Evolutionary conservation across 108 stramenopile species (phyloP).

Genomic region (Pinguiococcus pyrenoidosus): DNA sequence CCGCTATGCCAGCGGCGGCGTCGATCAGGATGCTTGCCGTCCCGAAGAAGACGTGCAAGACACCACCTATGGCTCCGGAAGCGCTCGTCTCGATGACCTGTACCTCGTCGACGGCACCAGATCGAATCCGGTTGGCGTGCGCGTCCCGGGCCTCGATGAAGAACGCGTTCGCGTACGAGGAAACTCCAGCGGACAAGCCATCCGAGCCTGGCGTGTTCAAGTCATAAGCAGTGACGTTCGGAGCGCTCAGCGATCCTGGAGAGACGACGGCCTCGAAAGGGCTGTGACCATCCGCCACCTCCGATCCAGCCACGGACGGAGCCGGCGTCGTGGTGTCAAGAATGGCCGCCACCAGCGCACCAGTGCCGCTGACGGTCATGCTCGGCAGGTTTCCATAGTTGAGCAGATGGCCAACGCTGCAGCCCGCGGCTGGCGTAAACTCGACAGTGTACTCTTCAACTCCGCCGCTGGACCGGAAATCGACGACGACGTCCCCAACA

Average conservation of each 20-base stretch:
- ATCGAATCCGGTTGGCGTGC: slow-evolving; percentile 36
- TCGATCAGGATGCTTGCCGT: slow-evolving; percentile 19
- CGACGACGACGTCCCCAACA: slow-evolving; percentile 21
- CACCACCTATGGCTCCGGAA: slow-evolving; percentile 28
- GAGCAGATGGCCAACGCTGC: slow-evolving; percentile 13
- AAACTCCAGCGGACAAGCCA: slow-evolving; percentile 40
- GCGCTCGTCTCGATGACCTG: slow-evolving; percentile 51
- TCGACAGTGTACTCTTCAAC: slow-evolving; percentile 9
- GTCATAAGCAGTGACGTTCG: slow-evolving; percentile 35
- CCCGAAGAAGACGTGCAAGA: slow-evolving; percentile 35
- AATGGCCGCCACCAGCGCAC: no score
- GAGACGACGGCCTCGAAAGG: slow-evolving; percentile 43
- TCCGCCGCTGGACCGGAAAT: no score
- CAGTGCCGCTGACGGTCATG: background rate
- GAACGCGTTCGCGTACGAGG: slow-evolving; percentile 30
- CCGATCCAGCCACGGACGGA: slow-evolving; percentile 14
- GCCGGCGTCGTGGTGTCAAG: slow-evolving; percentile 5
- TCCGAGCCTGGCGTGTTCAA: slow-evolving; percentile 24
- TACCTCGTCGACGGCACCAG: slow-evolving; percentile 42
- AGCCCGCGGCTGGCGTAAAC: slow-evolving; percentile 12
- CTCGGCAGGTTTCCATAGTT: slow-evolving; percentile 37
- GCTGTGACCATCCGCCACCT: slow-evolving; percentile 1
- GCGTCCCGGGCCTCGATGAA: slow-evolving; percentile 45
- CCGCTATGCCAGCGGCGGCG: slow-evolving; percentile 5
- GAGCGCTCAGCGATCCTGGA: slow-evolving; percentile 19